Evolutionary conservation across 1,284 basidiomycete genomes (phyloP).

Genomic region (Pseudozyma sp.): DNA sequence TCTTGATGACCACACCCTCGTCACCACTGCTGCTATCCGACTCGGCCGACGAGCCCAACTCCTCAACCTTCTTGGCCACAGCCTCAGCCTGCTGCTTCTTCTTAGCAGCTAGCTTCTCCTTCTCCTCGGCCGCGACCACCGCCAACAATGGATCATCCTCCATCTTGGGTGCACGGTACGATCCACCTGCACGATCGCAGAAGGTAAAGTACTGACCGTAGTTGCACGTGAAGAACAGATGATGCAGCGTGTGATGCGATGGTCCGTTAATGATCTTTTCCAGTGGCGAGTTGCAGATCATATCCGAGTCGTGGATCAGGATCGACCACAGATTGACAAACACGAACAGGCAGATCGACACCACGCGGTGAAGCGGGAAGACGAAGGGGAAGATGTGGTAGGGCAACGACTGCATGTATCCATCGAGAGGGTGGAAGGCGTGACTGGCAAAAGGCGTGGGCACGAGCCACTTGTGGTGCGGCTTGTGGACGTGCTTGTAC

Average conservation of each 20-base stretch:
- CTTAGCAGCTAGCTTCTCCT: slow-evolving; percentile 19
- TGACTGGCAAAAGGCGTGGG: slow-evolving; percentile 96
- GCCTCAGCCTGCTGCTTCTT: slow-evolving; percentile 11
- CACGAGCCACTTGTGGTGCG: slow-evolving; percentile 98
- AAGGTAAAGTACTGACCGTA: slow-evolving; percentile 97
- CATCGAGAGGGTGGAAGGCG: slow-evolving; percentile 96
- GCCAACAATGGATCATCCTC: slow-evolving; percentile 85
- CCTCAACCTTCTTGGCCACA: background rate
- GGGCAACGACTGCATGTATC: slow-evolving; percentile 90
- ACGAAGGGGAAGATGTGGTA: slow-evolving; percentile 93
- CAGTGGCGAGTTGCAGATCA: slow-evolving; percentile 91
- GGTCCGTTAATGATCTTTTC: slow-evolving; percentile 96
- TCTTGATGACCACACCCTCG: slow-evolving; percentile 42
- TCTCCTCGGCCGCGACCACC: slow-evolving; percentile 30
- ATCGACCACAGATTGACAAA: slow-evolving; percentile 68
- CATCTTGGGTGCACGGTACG: slow-evolving; percentile 86
- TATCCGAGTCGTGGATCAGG: slow-evolving; percentile 96
- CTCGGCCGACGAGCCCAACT: background rate
- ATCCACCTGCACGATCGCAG: slow-evolving; percentile 85
- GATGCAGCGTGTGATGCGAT: slow-evolving; percentile 96
- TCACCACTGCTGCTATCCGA: slow-evolving; percentile 39
- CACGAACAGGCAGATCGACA: slow-evolving; percentile 66
- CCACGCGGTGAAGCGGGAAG: slow-evolving; percentile 81
- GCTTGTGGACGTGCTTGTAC: slow-evolving; percentile 93
- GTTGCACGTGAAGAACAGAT: slow-evolving; percentile 94